Base-by-base conservation (phyloP, 805 yeast genomes). In the Trichomonascus vanleenenianus region DNA sequence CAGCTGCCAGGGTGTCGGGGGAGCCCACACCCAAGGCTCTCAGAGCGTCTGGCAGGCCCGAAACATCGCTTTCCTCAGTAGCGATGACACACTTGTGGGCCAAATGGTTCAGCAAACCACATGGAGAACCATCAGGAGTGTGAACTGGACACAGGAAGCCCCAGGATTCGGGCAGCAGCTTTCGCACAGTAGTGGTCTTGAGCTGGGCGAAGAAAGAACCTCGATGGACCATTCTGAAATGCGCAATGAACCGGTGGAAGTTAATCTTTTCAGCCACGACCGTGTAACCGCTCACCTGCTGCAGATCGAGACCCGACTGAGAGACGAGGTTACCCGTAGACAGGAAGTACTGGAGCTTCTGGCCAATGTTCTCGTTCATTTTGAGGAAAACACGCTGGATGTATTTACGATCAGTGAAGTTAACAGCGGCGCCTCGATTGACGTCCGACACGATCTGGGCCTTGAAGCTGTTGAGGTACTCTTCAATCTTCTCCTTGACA, bases 51-150 rank as follows among this genome's bases (percentile, higher is more conserved):
- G 95, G 85, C 36, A 93, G 79, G 22, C 70, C 68, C 4, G 86
- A 75, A 14, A 83, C 91, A 60, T 89, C 95, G 3, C 83, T 69
- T 19, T 79, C 80, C 37, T 66, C 64, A 7, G 97, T 89, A 5
- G 96, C 79, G 50, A 93, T 84, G 56, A 75, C 74, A 75, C 98
- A 93, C 66, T 86, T 88, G 69, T 93, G 97, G 8, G 97, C 83
- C 70, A 93, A 81, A 74, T 93, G 98, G 68, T 93, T 93, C 60
- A 93, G 72, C 64, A 93, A 74, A 72, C 98, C 98, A 80, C 98
- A 93, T 16, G 98, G 98, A 43, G 97, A 85, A 57, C 98, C 98
- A 83, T 93, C 98, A 4, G 98, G 98, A 11, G 98, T 93, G 66
- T 93, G 98, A 19, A 93, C 98, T 10, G 98, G 98, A 70, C 98